Conservation (phyloP, 2,329 filamentous ascomycete genomes). For the Metarhizium brunneum region DNA sequence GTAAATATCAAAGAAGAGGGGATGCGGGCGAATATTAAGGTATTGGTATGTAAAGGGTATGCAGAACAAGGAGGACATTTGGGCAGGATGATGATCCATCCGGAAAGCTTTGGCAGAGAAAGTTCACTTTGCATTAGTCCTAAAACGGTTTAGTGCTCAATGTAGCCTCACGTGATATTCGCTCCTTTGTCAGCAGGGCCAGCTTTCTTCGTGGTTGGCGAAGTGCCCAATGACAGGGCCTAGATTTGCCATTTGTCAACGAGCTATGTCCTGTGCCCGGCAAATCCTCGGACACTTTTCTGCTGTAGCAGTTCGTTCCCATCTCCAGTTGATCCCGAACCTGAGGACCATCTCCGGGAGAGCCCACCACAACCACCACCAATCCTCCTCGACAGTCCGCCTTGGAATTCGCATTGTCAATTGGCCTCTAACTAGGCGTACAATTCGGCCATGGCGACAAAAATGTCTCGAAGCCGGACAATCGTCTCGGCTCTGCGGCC, state of each 20-base stretch:
- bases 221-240: background rate
- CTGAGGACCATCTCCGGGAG: background rate
- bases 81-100: conserved; percentile 10
- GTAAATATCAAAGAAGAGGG: conserved; percentile 8
- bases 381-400: background rate
- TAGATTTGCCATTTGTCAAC: background rate
- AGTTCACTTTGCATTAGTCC: conserved; percentile 5
- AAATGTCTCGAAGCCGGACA: conserved; percentile 46
- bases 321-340: background rate
- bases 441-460: conserved; percentile 47
- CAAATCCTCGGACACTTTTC: conserved; percentile 17
- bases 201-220: background rate
- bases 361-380: conserved; percentile 13
- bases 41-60: conserved; percentile 7
- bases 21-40: conserved; percentile 10
- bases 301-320: background rate
- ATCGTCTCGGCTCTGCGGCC: conserved; percentile 47
- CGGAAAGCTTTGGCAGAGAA: conserved; percentile 11
- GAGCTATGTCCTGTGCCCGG: conserved; percentile 14
- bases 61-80: conserved; percentile 14
- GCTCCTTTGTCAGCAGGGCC: background rate
- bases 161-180: conserved; percentile 3
- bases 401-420: conserved; percentile 24
- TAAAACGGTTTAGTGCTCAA: background rate
- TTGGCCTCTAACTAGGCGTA: conserved; percentile 30